Evolutionary conservation across 2,329 filamentous ascomycete genomes (phyloP).

Genomic region (Cladorrhinum sp.): DNA sequence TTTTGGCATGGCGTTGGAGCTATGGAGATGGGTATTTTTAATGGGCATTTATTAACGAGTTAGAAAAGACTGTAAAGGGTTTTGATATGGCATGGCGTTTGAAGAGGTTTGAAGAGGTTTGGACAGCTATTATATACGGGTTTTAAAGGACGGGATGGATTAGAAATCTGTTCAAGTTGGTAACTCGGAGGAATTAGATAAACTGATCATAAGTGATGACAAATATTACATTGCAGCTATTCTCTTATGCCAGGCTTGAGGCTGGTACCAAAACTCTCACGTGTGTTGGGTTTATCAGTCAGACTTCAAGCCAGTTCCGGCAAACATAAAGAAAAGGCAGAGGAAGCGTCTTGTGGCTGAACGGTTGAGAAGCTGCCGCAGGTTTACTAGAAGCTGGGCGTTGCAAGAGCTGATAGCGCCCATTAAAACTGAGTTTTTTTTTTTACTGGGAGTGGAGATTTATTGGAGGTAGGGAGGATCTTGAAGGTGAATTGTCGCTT

Average conservation of each 20-base stretch:
- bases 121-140: too few species aligned
- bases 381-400: constrained; percentile 3
- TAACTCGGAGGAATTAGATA: too few species aligned
- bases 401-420: constrained; percentile 13
- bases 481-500: not conserved
- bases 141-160: too few species aligned
- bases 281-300: not conserved
- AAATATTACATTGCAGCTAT: too few species aligned
- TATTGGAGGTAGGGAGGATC: not conserved
- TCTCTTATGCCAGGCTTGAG: too few species aligned
- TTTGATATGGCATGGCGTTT: too few species aligned
- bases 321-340: not conserved
- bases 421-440: not conserved
- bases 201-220: too few species aligned
- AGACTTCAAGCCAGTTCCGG: not conserved
- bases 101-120: too few species aligned
- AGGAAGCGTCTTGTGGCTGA: not conserved
- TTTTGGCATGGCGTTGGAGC: not conserved
- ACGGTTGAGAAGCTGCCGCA: not conserved
- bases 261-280: not conserved
- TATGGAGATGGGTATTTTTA: not conserved
- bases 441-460: constrained; percentile 3
- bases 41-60: too few species aligned
- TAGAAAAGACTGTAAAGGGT: too few species aligned
- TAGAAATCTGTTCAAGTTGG: too few species aligned